Evolutionary conservation across 2,329 filamentous ascomycete species (phyloP).

Genomic region (Helotiales sp.): DNA sequence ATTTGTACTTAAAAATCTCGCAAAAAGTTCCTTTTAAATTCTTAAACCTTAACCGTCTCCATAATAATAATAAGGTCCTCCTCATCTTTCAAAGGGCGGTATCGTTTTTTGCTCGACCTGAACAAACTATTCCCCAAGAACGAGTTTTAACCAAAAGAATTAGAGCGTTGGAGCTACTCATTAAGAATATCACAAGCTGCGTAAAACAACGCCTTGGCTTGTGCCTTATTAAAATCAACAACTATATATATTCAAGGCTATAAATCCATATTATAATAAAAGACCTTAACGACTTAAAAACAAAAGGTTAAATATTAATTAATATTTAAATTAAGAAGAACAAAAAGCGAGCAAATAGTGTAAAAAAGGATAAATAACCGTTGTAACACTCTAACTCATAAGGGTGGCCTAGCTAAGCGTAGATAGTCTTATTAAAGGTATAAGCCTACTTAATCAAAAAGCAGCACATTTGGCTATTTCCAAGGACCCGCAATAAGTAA

Average conservation of each 20-base stretch:
- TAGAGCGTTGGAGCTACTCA: slow-evolving; percentile 34
- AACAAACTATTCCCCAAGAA: background rate
- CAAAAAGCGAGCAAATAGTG: background rate
- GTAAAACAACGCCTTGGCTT: background rate
- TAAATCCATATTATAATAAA: background rate
- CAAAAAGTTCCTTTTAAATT: too few species aligned
- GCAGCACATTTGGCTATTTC: too few species aligned
- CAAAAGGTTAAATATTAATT: background rate
- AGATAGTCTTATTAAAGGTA: too few species aligned
- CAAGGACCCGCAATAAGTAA: too few species aligned
- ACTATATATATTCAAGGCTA: background rate
- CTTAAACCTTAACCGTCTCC: background rate
- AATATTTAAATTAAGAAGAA: background rate
- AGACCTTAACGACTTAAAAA: too few species aligned
- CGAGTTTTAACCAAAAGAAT: background rate
- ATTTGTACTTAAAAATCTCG: too few species aligned
- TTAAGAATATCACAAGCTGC: slow-evolving; percentile 15
- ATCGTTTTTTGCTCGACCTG: background rate
- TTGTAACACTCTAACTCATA: background rate
- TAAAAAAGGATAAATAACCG: background rate
- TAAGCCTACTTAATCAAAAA: too few species aligned
- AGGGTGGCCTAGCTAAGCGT: background rate
- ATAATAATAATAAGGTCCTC: background rate
- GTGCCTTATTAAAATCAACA: background rate
- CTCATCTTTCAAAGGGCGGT: background rate